phyloP scores from a whole-genome alignment of 2,329 filamentous ascomycete genomes.

The Diaporthe destruens region DNA sequence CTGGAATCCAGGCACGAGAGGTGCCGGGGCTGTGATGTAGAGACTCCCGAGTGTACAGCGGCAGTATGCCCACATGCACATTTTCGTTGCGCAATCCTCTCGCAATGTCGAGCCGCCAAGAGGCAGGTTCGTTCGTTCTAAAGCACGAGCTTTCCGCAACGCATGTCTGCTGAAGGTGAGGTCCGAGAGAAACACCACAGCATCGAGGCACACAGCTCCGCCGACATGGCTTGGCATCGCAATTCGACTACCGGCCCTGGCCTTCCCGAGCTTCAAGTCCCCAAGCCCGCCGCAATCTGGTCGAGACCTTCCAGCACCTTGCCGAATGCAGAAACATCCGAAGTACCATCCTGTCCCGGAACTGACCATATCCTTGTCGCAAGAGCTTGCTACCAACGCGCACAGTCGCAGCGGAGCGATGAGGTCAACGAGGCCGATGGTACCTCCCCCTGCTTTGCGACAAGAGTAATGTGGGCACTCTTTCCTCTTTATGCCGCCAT shows the following conservation, averaged over 20 bases:
- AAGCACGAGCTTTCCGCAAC: neutral
- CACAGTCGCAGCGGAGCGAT: constrained; percentile 33
- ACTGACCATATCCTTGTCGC: constrained; percentile 31
- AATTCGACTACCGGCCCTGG: constrained; percentile 31
- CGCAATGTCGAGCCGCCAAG: neutral
- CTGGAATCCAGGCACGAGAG: constrained; percentile 26
- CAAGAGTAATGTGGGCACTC: constrained; percentile 19
- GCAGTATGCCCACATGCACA: neutral
- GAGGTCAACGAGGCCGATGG: constrained; percentile 32
- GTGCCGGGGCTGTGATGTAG: constrained; percentile 15
- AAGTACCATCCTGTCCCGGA: constrained; percentile 18
- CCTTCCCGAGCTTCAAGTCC: constrained; percentile 32
- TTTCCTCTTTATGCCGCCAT: constrained; percentile 19
- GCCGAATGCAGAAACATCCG: constrained; percentile 33
- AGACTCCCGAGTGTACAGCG: constrained; percentile 10
- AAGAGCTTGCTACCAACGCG: constrained; percentile 26
- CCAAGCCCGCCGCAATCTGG: constrained; percentile 20
- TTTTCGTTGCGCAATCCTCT: neutral
- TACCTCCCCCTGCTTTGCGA: constrained; percentile 33
- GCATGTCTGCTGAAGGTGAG: neutral
- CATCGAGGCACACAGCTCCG: neutral
- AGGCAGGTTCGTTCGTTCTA: neutral
- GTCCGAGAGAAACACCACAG: constrained; percentile 17
- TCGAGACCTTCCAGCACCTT: constrained; percentile 31
- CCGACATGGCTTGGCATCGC: constrained; percentile 30